Conservation (phyloP, 768 basidiomycete genomes). For the Cystofilobasidium ferigula region DNA sequence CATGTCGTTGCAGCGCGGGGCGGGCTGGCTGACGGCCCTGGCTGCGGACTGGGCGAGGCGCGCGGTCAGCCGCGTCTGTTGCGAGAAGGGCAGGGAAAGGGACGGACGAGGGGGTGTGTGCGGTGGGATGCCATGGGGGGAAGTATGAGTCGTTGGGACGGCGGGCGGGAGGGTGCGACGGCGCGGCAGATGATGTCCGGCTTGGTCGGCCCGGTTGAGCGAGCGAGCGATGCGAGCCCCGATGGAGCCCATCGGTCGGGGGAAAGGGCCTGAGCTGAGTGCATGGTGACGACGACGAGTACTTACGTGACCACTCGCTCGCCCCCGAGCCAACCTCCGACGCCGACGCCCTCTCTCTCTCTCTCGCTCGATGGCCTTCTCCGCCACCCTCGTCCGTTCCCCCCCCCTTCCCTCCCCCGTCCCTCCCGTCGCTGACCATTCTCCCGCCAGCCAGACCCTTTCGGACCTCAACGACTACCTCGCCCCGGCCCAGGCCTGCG, state of each 20-base stretch:
- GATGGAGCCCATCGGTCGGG: no score
- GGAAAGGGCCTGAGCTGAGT: no score
- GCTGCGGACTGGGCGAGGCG: not conserved
- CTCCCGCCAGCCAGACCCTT: conserved; percentile 50
- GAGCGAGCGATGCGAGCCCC: no score
- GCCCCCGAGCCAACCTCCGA: not conserved
- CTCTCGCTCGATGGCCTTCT: conserved; percentile 76
- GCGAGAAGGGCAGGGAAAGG: not conserved
- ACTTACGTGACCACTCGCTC: no score
- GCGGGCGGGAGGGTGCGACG: no score
- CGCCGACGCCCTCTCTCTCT: not conserved
- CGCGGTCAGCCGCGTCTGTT: not conserved
- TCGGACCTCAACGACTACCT: conserved; percentile 96
- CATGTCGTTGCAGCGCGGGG: not conserved
- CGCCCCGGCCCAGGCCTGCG: conserved; percentile 89
- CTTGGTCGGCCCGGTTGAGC: no score
- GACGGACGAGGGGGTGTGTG: not conserved
- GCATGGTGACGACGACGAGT: no score
- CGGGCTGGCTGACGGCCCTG: no score
- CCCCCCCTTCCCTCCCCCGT: not conserved
- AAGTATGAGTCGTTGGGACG: no score
- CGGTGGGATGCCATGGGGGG: not conserved
- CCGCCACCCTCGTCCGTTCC: conserved; percentile 63
- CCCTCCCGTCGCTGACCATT: not conserved
- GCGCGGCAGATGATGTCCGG: no score